Conservation (phyloP, 306 rosid species). For the Biancaea sappan region DNA sequence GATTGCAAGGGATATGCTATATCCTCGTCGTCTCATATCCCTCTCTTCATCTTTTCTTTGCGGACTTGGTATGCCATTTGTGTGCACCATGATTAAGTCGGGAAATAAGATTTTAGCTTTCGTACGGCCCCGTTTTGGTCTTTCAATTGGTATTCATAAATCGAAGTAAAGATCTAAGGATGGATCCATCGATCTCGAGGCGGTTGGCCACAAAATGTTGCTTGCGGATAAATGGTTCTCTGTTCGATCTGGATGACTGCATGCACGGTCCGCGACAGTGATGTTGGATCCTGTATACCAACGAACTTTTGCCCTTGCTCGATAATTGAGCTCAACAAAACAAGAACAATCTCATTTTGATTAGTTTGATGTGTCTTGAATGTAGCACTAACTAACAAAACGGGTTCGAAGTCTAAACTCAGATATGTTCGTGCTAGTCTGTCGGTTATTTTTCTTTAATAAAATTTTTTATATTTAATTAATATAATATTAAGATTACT, state of each 20-base stretch:
- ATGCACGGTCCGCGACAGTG: too few species aligned
- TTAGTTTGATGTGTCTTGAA: not conserved
- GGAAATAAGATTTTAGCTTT: not conserved
- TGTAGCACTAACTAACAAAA: too few species aligned
- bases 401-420: too few species aligned
- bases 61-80: not conserved
- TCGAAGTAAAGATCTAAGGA: not conserved
- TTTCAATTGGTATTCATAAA: not conserved
- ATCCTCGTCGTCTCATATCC: not conserved
- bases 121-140: not conserved
- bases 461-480: too few species aligned
- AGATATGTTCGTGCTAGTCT: too few species aligned
- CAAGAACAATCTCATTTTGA: not conserved
- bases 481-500: too few species aligned
- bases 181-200: not conserved
- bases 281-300: too few species aligned
- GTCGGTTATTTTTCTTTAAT: too few species aligned
- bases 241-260: too few species aligned
- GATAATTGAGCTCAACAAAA: not conserved
- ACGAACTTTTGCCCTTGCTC: not conserved
- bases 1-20: not conserved
- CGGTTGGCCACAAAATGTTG: too few species aligned
- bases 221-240: too few species aligned
- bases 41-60: not conserved
- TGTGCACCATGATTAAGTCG: not conserved